Evolutionary conservation across 257 asterid genomes (phyloP).

Genomic region (Penstemon davidsonii): DNA sequence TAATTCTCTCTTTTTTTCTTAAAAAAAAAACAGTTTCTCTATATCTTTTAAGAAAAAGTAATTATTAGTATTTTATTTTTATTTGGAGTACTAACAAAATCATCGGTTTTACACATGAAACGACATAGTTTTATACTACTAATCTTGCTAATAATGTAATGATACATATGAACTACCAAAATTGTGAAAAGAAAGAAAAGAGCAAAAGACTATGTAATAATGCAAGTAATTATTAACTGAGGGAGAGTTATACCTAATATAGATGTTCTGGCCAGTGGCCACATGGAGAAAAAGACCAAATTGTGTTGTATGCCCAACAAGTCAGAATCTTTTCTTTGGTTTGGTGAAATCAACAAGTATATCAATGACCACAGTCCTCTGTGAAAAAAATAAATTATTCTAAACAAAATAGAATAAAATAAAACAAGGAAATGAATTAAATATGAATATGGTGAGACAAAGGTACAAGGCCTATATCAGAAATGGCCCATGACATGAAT

Average conservation of each 20-base stretch:
- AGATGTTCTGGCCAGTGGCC: constrained; percentile 7
- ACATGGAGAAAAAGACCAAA: constrained; percentile 39
- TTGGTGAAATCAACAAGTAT: constrained; percentile 34
- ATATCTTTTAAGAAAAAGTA: no score
- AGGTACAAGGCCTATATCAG: constrained; percentile 32
- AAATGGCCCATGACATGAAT: constrained; percentile 32
- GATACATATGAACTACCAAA: constrained; percentile 11
- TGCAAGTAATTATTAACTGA: constrained; percentile 23
- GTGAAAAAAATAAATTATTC: background rate
- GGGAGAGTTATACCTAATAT: constrained; percentile 22
- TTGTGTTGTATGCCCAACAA: constrained; percentile 18
- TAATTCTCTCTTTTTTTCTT: no score
- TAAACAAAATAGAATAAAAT: background rate
- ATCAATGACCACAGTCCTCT: background rate
- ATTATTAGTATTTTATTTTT: background rate
- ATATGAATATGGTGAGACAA: constrained; percentile 23
- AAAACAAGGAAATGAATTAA: background rate
- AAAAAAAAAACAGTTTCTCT: no score
- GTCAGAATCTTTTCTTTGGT: constrained; percentile 38
- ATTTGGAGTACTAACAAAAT: background rate
- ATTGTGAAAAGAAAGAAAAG: constrained; percentile 10
- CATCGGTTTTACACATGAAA: background rate
- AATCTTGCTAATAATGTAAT: background rate
- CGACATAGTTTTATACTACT: background rate
- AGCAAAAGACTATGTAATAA: background rate